These are phyloP conservation scores for Aspergillus pseudonomiae DNA, from an alignment of 2,329 filamentous ascomycete species.

Conservation along the genomic window DNA sequence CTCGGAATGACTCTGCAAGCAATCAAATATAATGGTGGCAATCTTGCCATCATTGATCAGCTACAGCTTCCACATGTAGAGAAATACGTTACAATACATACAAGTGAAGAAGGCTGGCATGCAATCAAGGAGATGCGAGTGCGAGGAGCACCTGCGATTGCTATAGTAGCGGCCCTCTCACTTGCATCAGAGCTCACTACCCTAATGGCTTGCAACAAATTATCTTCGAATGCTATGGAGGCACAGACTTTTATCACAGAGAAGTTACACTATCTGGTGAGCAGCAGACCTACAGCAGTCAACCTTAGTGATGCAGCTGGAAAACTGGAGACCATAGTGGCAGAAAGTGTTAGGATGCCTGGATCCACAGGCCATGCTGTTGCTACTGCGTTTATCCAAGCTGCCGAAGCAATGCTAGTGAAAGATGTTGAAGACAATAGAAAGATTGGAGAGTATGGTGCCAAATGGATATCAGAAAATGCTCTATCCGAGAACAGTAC, in stretches of 20 bases:
- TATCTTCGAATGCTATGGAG: conserved; percentile 60
- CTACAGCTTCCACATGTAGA: conserved; percentile 63
- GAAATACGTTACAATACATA: conserved; percentile 57
- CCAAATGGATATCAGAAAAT: conserved; percentile 76
- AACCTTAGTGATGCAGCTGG: conserved; percentile 88
- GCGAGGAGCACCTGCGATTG: conserved; percentile 86
- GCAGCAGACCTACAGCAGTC: conserved; percentile 89
- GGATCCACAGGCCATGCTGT: conserved; percentile 53
- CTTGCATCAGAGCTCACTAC: conserved; percentile 79
- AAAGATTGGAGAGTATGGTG: conserved; percentile 79
- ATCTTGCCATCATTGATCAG: conserved; percentile 65
- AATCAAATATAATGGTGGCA: conserved; percentile 61
- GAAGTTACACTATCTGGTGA: conserved; percentile 83
- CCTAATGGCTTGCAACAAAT: conserved; percentile 37
- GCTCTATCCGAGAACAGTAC: conserved; percentile 52
- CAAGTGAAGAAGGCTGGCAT: conserved; percentile 64
- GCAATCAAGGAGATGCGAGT: conserved; percentile 68
- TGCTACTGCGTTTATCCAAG: conserved; percentile 70
- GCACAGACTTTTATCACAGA: conserved; percentile 70
- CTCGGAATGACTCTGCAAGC: conserved; percentile 58
- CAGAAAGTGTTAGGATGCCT: conserved; percentile 43
- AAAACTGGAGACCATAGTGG: conserved; percentile 71
- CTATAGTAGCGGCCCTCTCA: conserved; percentile 91
- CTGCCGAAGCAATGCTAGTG: conserved; percentile 82
- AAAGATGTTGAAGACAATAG: conserved; percentile 88